Percentiles rank a stretch among this genome's conserved stretches.
Evolutionary conservation across 2,329 filamentous ascomycete species (phyloP).

Genomic region (Colletotrichum sidae): DNA sequence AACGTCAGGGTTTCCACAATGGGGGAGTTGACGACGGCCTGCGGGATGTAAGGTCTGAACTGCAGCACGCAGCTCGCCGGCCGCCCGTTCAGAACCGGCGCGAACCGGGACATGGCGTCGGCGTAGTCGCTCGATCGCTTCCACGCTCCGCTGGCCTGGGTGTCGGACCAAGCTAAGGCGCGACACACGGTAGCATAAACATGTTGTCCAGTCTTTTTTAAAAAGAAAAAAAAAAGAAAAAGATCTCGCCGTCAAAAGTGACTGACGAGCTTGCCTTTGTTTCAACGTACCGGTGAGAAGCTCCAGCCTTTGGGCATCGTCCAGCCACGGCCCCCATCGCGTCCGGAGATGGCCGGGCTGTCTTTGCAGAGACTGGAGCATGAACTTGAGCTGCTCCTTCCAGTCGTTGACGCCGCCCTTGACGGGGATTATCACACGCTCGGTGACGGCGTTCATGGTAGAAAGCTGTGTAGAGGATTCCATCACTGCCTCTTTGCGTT

Average conservation of each 20-base stretch:
- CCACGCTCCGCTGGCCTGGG: slow-evolving; percentile 40
- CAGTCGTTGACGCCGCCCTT: slow-evolving; percentile 42
- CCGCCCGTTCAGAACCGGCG: slow-evolving; percentile 39
- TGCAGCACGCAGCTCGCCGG: slow-evolving; percentile 40
- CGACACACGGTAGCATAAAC: not conserved
- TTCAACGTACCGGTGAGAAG: slow-evolving; percentile 40
- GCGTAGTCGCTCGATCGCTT: slow-evolving; percentile 37
- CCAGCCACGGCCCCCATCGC: slow-evolving; percentile 43
- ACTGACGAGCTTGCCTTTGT: not conserved
- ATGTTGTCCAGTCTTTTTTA: not conserved
- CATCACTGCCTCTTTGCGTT: slow-evolving; percentile 18
- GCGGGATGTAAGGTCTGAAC: slow-evolving; percentile 44
- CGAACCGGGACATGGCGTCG: slow-evolving; percentile 38
- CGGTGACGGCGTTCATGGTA: slow-evolving; percentile 34
- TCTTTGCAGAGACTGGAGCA: slow-evolving; percentile 43
- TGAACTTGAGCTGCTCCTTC: slow-evolving; percentile 43
- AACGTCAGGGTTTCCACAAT: slow-evolving; percentile 55
- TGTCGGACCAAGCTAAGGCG: slow-evolving; percentile 40
- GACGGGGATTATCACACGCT: slow-evolving; percentile 41
- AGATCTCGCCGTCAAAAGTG: not conserved
- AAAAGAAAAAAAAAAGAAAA: too few relatives aligned
- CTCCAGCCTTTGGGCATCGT: slow-evolving; percentile 44
- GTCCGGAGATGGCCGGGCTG: slow-evolving; percentile 45
- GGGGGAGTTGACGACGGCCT: slow-evolving; percentile 43
- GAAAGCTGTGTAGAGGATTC: slow-evolving; percentile 31